phyloP scores from a whole-genome alignment of 495 filamentous ascomycete species.

The Lichenothelia convexa region DNA sequence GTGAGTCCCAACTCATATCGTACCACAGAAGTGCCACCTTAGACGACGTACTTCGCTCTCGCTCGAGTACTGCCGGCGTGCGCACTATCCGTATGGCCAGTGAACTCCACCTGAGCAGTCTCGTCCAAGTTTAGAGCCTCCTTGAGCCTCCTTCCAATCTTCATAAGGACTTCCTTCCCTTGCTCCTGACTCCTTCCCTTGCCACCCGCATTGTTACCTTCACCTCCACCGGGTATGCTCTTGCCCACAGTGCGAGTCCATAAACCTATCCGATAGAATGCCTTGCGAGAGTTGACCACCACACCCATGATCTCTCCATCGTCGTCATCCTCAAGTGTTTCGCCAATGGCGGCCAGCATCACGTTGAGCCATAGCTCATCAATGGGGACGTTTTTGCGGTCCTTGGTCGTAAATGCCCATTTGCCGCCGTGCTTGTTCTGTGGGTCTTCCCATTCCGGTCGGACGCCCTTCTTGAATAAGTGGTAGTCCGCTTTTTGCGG shows the following conservation, averaged over 20 bases:
- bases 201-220: conserved; percentile 44
- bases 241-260: conserved; percentile 89
- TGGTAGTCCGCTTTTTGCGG: conserved; percentile 98
- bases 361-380: conserved; percentile 95
- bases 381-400: conserved; percentile 75
- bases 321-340: conserved; percentile 81
- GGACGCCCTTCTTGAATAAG: conserved; percentile 92
- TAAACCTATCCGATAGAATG: conserved; percentile 84
- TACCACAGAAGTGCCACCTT: too few relatives aligned
- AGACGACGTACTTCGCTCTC: conserved; percentile 84
- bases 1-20: too few relatives aligned
- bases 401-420: conserved; percentile 95
- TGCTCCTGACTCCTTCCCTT: conserved; percentile 58
- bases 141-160: conserved; percentile 81
- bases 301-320: conserved; percentile 98
- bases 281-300: conserved; percentile 95
- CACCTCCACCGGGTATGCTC: conserved; percentile 54
- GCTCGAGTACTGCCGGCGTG: conserved; percentile 84
- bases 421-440: conserved; percentile 99
- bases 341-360: conserved; percentile 90
- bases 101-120: conserved; percentile 74
- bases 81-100: conserved; percentile 85
- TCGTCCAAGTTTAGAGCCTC: conserved; percentile 59
- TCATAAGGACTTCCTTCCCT: conserved; percentile 62
- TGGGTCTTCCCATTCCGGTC: conserved; percentile 93